Conservation (phyloP, 768 basidiomycete species). For the Strobilomyces dryophilus region DNA sequence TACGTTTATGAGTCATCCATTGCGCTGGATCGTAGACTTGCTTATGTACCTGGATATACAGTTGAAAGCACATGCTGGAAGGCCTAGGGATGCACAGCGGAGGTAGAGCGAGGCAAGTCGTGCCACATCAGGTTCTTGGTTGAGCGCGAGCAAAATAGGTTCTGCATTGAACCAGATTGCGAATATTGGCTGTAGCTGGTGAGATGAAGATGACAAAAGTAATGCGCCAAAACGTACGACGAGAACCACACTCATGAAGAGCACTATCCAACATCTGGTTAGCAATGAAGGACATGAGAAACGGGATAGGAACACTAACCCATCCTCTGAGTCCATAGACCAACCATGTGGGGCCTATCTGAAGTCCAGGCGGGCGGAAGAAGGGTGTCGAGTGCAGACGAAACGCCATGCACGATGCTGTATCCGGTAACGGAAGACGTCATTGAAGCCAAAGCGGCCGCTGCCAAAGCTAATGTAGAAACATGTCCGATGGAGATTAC, state of each 20-base stretch:
- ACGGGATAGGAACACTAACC: slow-evolving; percentile 38
- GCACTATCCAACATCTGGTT: slow-evolving; percentile 36
- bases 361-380: slow-evolving; percentile 96
- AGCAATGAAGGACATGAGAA: background rate
- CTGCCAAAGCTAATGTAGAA: slow-evolving; percentile 85
- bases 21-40: background rate
- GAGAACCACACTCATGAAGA: slow-evolving; percentile 55
- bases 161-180: slow-evolving; percentile 84
- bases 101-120: slow-evolving; percentile 73
- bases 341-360: slow-evolving; percentile 69
- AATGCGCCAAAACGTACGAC: slow-evolving; percentile 44
- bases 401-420: slow-evolving; percentile 80
- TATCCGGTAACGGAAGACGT: slow-evolving; percentile 53
- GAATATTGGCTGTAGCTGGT: slow-evolving; percentile 43
- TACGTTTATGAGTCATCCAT: slow-evolving; percentile 7
- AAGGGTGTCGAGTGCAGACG: slow-evolving; percentile 87
- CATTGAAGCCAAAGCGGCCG: slow-evolving; percentile 71
- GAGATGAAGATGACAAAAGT: background rate
- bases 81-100: slow-evolving; percentile 67
- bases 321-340: slow-evolving; percentile 47
- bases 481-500: slow-evolving; percentile 89
- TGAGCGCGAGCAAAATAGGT: slow-evolving; percentile 64
- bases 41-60: slow-evolving; percentile 43
- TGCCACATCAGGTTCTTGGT: slow-evolving; percentile 26
- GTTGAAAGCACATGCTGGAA: slow-evolving; percentile 71